A percentile compares a stretch with the other conserved stretches of the same genome.
phyloP scores from a whole-genome alignment of 1,284 basidiomycete genomes.

The Ceratorhiza oryzae-sativae region DNA sequence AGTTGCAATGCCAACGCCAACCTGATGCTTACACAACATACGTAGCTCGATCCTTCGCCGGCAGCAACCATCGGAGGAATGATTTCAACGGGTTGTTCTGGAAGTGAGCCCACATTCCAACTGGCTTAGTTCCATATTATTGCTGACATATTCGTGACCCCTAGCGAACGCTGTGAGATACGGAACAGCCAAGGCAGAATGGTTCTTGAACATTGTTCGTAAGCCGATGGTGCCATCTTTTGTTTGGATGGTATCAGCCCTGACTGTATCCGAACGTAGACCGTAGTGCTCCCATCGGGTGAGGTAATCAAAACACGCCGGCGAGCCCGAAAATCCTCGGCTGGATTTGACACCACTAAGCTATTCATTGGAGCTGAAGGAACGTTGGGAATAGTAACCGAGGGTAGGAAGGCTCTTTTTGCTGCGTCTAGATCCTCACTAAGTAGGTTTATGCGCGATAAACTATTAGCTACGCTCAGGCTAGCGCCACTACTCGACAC shows the following conservation, averaged over 20 bases:
- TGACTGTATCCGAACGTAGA: constrained; percentile 56
- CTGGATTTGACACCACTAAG: constrained; percentile 90
- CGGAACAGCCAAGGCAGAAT: constrained; percentile 84
- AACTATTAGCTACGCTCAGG: constrained; percentile 54
- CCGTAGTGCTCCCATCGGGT: constrained; percentile 87
- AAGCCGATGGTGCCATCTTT: constrained; percentile 40
- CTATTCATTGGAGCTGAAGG: constrained; percentile 95
- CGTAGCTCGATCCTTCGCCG: constrained; percentile 76
- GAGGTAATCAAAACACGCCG: constrained; percentile 93
- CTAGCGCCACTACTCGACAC: constrained; percentile 55
- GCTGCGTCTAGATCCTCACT: background rate
- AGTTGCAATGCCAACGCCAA: background rate
- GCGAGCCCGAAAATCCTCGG: constrained; percentile 86
- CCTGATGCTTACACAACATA: background rate
- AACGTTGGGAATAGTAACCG: constrained; percentile 91
- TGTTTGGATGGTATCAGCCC: background rate
- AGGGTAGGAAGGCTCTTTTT: constrained; percentile 59
- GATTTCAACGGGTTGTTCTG: constrained; percentile 83
- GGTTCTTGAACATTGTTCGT: constrained; percentile 80
- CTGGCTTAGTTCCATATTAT: background rate
- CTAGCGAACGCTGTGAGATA: constrained; percentile 88
- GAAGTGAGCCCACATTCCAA: constrained; percentile 59
- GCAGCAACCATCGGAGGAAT: constrained; percentile 91
- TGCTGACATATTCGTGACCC: constrained; percentile 43
- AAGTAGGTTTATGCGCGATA: constrained; percentile 2